Evolutionary conservation across 257 asterid genomes (phyloP).

Genomic region (Anisodus acutangulus): DNA sequence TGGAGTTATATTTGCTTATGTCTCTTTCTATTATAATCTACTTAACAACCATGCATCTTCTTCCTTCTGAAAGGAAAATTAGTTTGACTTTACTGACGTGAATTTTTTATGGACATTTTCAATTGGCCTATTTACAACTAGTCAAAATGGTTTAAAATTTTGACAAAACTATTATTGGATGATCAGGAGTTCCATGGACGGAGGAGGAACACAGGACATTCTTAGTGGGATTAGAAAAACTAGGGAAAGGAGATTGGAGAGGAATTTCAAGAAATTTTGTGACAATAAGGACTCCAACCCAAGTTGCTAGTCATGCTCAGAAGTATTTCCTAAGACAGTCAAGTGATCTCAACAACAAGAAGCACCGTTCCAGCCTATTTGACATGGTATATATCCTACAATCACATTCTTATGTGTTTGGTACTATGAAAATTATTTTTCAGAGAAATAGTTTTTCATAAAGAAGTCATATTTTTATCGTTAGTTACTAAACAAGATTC

Average conservation of each 20-base stretch:
- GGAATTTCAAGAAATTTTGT: constrained; percentile 80
- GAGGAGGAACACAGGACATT: constrained; percentile 78
- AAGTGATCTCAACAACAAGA: constrained; percentile 50
- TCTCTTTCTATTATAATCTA: too few species aligned
- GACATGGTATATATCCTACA: constrained; percentile 55
- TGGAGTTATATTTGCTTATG: too few species aligned
- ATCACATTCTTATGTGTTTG: too few species aligned
- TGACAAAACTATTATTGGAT: too few species aligned
- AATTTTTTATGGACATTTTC: too few species aligned
- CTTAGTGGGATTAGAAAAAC: constrained; percentile 63
- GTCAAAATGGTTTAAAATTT: too few species aligned
- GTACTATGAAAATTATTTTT: neutral
- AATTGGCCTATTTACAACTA: too few species aligned
- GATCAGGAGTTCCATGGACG: constrained; percentile 79
- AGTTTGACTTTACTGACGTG: too few species aligned
- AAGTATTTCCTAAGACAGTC: constrained; percentile 71
- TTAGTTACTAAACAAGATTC: too few species aligned
- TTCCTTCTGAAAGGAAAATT: too few species aligned
- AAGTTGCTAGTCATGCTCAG: constrained; percentile 89
- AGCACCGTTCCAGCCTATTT: constrained; percentile 76
- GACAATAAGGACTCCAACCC: constrained; percentile 76
- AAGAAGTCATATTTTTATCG: too few species aligned
- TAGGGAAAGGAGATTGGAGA: constrained; percentile 90
- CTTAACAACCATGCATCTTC: too few species aligned
- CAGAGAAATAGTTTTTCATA: neutral